phyloP scores from a whole-genome alignment of 208 protist genomes.

The Sergeia podlipaevii region DNA sequence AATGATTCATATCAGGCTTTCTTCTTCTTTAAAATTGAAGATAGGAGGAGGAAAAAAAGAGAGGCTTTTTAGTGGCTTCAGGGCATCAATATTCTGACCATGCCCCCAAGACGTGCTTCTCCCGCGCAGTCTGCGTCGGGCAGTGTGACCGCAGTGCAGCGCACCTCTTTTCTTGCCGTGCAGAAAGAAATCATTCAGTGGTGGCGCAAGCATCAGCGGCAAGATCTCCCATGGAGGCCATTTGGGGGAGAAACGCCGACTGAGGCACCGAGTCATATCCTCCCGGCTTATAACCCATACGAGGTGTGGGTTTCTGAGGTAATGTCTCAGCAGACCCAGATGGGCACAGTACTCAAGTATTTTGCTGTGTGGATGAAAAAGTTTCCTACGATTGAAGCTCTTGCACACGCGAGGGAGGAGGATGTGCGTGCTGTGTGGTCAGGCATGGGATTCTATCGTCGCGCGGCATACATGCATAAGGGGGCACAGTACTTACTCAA shows the following conservation, averaged over 20 bases:
- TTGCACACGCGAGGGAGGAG: constrained; percentile 78
- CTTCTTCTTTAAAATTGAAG: too few relatives aligned
- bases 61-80: too few relatives aligned
- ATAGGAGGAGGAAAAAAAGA: too few relatives aligned
- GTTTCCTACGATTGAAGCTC: constrained; percentile 76
- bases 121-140: too few relatives aligned
- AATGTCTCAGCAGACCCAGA: constrained; percentile 95
- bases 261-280: background rate
- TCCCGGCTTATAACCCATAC: constrained; percentile 57
- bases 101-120: too few relatives aligned
- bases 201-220: constrained; percentile 36
- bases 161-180: constrained; percentile 6
- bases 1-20: too few relatives aligned
- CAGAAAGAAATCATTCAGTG: constrained; percentile 30
- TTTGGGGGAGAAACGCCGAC: background rate
- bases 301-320: constrained; percentile 93
- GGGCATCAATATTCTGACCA: too few relatives aligned
- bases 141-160: too few relatives aligned
- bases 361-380: constrained; percentile 82
- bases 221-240: constrained; percentile 59
- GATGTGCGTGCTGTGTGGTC: constrained; percentile 87
- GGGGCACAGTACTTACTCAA: constrained; percentile 82
- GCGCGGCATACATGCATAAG: constrained; percentile 80
- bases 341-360: constrained; percentile 91
- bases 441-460: constrained; percentile 94